Base-by-base conservation (phyloP, 2,329 filamentous ascomycete species). In the Trichophyton simii region DNA sequence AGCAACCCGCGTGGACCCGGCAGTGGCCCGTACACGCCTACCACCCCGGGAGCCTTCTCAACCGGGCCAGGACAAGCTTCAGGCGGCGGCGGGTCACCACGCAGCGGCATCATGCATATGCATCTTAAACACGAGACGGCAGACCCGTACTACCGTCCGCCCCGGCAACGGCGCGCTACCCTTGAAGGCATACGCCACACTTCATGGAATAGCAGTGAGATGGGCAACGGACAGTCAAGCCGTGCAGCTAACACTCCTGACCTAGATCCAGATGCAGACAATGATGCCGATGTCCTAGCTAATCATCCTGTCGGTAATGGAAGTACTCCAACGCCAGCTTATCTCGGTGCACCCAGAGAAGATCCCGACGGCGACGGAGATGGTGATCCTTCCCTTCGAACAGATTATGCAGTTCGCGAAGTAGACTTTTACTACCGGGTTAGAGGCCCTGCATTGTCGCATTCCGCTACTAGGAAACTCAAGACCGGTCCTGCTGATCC, bases 351-450 rank as follows among this genome's bases (percentile, higher is more conserved):
- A 8, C 72, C 75, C n/a, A 75, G 74, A 63, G 81, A 82, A 13
- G 81, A 85, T 62, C 77, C 80, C n/a, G 79, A 81, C 52, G 77
- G 81, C 58, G 41, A 65, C 65, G 72, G 67, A 65, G 41, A 65
- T 65, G 72, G 67, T 65, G 77, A 75, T 62, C 85, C 83, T 22
- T 20, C 44, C 7, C 44, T 48, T 22, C 81, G 84, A 55, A 86
- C 88, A 1, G 92, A 99, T 70, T 97, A 97, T 70, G 87, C 91
- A 1, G 94, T 92, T 0, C 87, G 94, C 61, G 94, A 99, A 73
- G 90, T 95, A 0, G 94, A 99, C 72, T 96, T 96, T 69, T 97
- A 97, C 75, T 97, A 99, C 69, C 88, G 91, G 8, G 88, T 95
- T 18, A 85, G 94, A 38, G 94, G 94, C 0, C 89, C 91, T 20